Evolutionary conservation across 805 yeast genomes (phyloP).

Genomic region (Starmerella sp.): DNA sequence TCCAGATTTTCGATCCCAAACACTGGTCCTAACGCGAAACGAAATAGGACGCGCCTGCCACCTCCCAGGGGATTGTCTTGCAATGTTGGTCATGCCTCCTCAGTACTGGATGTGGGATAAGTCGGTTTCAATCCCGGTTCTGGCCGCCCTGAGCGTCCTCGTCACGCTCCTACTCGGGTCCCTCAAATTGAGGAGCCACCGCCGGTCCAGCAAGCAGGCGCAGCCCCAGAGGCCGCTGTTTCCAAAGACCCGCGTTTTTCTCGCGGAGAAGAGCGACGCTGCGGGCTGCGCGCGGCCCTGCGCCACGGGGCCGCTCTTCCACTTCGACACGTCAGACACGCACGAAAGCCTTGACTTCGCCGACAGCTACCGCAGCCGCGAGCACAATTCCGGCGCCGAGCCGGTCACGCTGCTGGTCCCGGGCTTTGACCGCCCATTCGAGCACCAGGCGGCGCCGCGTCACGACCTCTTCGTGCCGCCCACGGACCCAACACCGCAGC

Average conservation of each 20-base stretch:
- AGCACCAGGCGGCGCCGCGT: neutral
- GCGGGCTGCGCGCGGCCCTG: constrained; percentile 9
- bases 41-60: neutral
- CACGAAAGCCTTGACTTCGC: neutral
- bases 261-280: constrained; percentile 3
- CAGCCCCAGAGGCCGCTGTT: neutral
- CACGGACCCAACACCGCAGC: neutral
- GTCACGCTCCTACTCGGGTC: neutral
- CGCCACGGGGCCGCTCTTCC: constrained; percentile 10
- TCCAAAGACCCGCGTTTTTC: constrained; percentile 4
- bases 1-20: constrained; percentile 1
- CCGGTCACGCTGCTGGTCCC: neutral
- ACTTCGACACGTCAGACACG: constrained; percentile 3
- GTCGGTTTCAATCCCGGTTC: neutral
- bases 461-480: neutral
- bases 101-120: neutral
- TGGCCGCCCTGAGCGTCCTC: neutral
- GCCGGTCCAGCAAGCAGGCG: neutral
- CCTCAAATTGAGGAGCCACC: neutral
- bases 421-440: neutral
- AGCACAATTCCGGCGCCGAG: neutral
- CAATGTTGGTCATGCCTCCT: neutral
- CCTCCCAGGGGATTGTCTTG: neutral
- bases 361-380: neutral
- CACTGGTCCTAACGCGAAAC: neutral